Evolutionary conservation across 2,329 filamentous ascomycete genomes (phyloP), one percentile per base, ranked within the genome.

Genomic region (Hortaea sp.): DNA sequence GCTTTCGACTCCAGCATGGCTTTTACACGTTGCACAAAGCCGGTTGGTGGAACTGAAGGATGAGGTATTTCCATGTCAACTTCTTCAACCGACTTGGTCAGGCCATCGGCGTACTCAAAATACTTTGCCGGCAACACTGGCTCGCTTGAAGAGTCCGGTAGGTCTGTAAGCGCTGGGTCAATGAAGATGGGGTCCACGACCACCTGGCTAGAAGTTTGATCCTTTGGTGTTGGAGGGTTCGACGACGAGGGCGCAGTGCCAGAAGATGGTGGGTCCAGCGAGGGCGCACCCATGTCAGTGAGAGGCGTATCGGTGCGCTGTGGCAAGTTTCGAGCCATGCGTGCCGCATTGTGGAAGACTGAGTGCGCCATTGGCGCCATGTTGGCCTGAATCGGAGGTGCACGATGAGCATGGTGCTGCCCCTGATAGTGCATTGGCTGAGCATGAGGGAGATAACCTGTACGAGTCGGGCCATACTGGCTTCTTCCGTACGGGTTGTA

Each of bases 241-340:
- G 61, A 62, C 2, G 61, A 62, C 4, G 56, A 63, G 12, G 69
- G 69, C 5, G 58, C 59, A n/a, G 60, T 62, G 40, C 58, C 56
- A n/a, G 65, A 64, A 1, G 64, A 67, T 32, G 66, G 62, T 39
- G 66, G 62, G 48, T 71, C 69, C 1, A 69, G 72, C 1, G 69
- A 71, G 10, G 66, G 66, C 5, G 62, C 58, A 10, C 68, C 64
- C 1, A 61, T 60, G 39, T 69, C 66, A 5, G 63, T 64, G 45
- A 65, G 55, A 5, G 65, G 63, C 1, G 60, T 64, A 42, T 60
- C 60, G 27, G 56, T 59, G 29, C 62, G 62, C 13, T 56, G 57
- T 29, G 60, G 62, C 11, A 60, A 40, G 11, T 57, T 49, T 10
- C 60, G 54, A 34, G 57, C 58, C 56, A 61, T 58, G 9, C 61